Evolutionary conservation across 495 filamentous ascomycete genomes (phyloP), one percentile per base, ranked within the genome.

Genomic region (Apiosordaria backusii): DNA sequence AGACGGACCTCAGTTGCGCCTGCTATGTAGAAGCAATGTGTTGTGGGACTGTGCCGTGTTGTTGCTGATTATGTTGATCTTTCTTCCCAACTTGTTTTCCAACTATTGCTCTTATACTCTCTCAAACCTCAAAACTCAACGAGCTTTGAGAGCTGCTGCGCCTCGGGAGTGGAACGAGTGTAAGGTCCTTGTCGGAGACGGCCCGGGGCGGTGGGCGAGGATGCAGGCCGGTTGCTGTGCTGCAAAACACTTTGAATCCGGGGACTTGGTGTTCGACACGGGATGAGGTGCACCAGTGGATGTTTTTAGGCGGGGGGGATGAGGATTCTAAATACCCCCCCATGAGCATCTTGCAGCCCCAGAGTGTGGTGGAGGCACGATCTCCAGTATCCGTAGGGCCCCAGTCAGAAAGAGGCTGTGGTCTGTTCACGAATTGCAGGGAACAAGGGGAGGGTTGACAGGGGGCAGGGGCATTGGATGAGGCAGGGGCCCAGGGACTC

Each of bases 281-380:
- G 58, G 62, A 50, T 59, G 61, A 61, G 65, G 62, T 67, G 62
- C 54, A 26, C 50, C 26, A 61, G 52, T 64, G 52, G 64, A 62
- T 57, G 40, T 27, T 23, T 63, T 55, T 5, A 35, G 65, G 65
- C 64, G 70, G 62, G 69, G n/a, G 71, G 67, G 40, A 62, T 70
- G 72, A 73, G 70, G 72, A 70, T 76, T 75, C 71, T 75, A 76
- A 72, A 76, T 76, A 76, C 62, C 69, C 64, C 62, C 63, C 55
- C 26, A 63, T 40, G 57, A 50, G 61, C 74, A 68, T 73, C 71
- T 73, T 64, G 60, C 63, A 66, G 65, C 65, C 67, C 65, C 22
- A 63, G 64, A n/a, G 18, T 50, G 70, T 76, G 68, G 74, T 76
- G 74, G 72, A 75, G 73, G 72, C 63, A 66, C 67, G 72, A 72